phyloP scores from a whole-genome alignment of 2,329 filamentous ascomycete genomes.

The Chalaropsis ovoidea region DNA sequence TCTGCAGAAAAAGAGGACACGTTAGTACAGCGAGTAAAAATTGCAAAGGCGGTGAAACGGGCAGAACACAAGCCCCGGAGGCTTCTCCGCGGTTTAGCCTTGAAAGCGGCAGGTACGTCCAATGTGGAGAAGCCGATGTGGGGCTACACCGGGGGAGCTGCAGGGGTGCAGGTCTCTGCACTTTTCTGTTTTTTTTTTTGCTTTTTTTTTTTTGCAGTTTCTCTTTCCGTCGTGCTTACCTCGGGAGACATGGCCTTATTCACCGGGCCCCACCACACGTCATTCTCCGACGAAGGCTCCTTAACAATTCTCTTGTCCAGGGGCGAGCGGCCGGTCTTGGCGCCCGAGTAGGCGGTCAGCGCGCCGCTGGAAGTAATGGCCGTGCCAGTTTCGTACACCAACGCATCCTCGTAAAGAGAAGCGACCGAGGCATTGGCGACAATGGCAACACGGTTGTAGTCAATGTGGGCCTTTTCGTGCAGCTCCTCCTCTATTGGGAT shows the following conservation, averaged over 20 bases:
- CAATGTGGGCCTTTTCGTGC: slow-evolving; percentile 95
- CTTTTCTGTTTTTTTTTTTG: background rate
- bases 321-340: slow-evolving; percentile 94
- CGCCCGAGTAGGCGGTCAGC: slow-evolving; percentile 91
- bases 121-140: slow-evolving; percentile 19
- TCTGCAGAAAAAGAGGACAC: slow-evolving; percentile 44
- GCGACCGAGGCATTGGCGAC: slow-evolving; percentile 91
- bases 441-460: slow-evolving; percentile 97
- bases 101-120: slow-evolving; percentile 18
- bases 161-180: background rate
- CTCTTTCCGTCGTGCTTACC: slow-evolving; percentile 47
- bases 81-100: background rate
- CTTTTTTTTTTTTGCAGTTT: too few relatives aligned
- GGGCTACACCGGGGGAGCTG: slow-evolving; percentile 2
- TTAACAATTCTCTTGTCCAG: slow-evolving; percentile 96
- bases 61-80: background rate
- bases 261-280: slow-evolving; percentile 98
- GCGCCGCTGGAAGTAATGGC: slow-evolving; percentile 95
- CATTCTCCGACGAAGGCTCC: slow-evolving; percentile 76
- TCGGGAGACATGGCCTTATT: slow-evolving; percentile 98
- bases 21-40: background rate
- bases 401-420: slow-evolving; percentile 95
- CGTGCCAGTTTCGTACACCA: slow-evolving; percentile 88
- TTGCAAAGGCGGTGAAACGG: too few relatives aligned
- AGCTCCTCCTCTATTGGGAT: slow-evolving; percentile 65